Evolutionary conservation across 2,329 filamentous ascomycete genomes (phyloP).

Genomic region (Dactylellina haptotyla): DNA sequence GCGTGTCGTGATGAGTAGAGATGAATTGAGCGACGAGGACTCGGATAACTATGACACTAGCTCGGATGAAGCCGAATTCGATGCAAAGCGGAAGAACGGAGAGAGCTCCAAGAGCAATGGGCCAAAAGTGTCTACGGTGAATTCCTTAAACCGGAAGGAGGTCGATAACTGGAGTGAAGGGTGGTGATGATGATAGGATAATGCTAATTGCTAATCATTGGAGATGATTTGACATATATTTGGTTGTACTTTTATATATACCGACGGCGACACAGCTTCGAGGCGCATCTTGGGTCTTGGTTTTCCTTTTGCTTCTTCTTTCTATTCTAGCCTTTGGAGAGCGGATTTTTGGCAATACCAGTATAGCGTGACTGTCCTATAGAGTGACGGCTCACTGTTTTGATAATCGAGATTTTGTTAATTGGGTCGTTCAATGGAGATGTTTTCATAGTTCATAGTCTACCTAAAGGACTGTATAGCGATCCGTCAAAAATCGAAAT

Average conservation of each 20-base stretch:
- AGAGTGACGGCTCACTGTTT: too few relatives aligned
- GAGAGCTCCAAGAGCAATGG: slow-evolving; percentile 42
- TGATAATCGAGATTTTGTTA: too few relatives aligned
- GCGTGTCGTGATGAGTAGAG: slow-evolving; percentile 32
- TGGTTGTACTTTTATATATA: slow-evolving; percentile 34
- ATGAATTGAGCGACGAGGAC: slow-evolving; percentile 39
- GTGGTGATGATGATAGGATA: slow-evolving; percentile 20
- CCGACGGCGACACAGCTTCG: slow-evolving; percentile 8
- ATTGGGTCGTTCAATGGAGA: too few relatives aligned
- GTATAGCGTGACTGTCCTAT: too few relatives aligned
- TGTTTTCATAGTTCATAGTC: slow-evolving; percentile 1
- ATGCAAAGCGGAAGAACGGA: slow-evolving; percentile 22
- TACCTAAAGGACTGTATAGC: not conserved
- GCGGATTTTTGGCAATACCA: slow-evolving; percentile 1
- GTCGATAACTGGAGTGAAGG: slow-evolving; percentile 53
- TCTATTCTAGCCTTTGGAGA: slow-evolving; percentile 2
- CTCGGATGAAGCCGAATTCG: slow-evolving; percentile 29
- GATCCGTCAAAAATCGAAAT: not conserved
- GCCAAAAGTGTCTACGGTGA: slow-evolving; percentile 16
- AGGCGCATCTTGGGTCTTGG: slow-evolving; percentile 27
- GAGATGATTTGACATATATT: not conserved
- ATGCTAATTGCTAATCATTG: slow-evolving; percentile 23
- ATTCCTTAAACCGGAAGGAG: slow-evolving; percentile 38
- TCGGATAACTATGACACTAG: slow-evolving; percentile 33
- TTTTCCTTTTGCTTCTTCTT: slow-evolving; percentile 2